Base-by-base conservation (phyloP, 768 basidiomycete genomes). In the Hypholoma fasciculare region DNA sequence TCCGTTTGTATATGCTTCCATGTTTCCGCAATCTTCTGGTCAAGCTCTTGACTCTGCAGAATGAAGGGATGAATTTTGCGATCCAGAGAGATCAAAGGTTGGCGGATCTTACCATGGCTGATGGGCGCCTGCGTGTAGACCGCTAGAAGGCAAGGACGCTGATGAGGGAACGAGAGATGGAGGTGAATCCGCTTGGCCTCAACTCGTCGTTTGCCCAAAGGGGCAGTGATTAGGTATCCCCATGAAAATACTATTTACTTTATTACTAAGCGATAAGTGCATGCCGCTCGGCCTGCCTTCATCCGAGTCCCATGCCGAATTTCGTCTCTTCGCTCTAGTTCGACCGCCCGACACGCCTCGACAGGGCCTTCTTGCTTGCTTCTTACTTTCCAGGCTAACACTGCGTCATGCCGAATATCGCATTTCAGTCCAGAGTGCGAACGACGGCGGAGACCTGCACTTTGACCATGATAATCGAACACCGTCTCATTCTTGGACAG, bases 11-110 rank as follows among this genome's bases (percentile, higher is more conserved):
- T 95, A 72, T 90, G 90, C 74, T 85, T 89, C 77, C 88, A 85
- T 67, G 95, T 87, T 74, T 94, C 92, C 72, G 88, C 87, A 71
- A 96, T 94, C 85, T 95, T 96, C 84, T 88, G 87, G 85, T 94
- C 92, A 76, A 94, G 79, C 76, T 92, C 89, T 65, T 79, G 72
- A 71, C 73, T 74, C 81, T 82, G 66, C 71, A 71, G 43, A 51
- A 42, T 49, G 6, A 52, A 42, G 14, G 43, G 0, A 56, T 65
- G 59, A 43, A 47, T 61, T 52, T 9, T 34, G 30, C 26, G 55
- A 70, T 70, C 65, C 61, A 49, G 34, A 48, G 46, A 55, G 62
- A 67, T 68, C 64, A 61, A 51, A 54, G 13, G 12, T 17, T 11
- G 48, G 2, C 40, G 39, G 43, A 23, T 36, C 60, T 57, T 57